Evolutionary conservation across 2,329 filamentous ascomycete genomes (phyloP), one percentile per base, ranked within the genome.

Genomic region (Phialemonium atrogriseum): DNA sequence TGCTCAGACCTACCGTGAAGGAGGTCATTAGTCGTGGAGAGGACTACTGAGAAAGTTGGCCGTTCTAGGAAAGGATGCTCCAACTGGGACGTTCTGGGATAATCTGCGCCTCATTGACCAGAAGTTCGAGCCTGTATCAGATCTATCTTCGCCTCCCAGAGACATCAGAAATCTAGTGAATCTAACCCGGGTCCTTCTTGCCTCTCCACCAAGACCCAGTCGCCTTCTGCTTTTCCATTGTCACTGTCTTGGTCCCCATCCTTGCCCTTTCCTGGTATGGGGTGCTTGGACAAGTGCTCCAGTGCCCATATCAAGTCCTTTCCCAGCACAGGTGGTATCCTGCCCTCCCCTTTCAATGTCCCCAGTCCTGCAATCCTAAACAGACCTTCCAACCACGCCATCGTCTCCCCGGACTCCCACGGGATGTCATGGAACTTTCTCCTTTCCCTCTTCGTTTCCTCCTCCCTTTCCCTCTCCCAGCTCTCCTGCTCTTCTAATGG

Each of bases 11-110:
- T 30, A 78, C 59, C 24, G 70, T 78, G 22, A 83, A 83, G 60
- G 78, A 83, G 56, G 68, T 83, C 30, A 71, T 83, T 36, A 80
- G 73, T 48, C 68, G 76, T 37, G 77, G 78, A 33, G 74, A 80
- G 36, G 78, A 83, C 49, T 82, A 80, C 50, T 83, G 65, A 58
- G 20, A n/a, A 21, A 30, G 15, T n/a, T n/a, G n/a, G n/a, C n/a
- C n/a, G n/a, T n/a, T n/a, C n/a, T n/a, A n/a, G n/a, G n/a, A n/a
- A n/a, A n/a, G n/a, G n/a, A n/a, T n/a, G n/a, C n/a, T n/a, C n/a
- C n/a, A n/a, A n/a, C n/a, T n/a, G n/a, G n/a, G n/a, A n/a, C n/a
- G n/a, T n/a, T n/a, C n/a, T n/a, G n/a, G n/a, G n/a, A n/a, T n/a
- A n/a, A n/a, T n/a, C n/a, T n/a, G n/a, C n/a, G n/a, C n/a, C n/a